These are phyloP conservation scores for Tricholoma saponaceum DNA, from an alignment of 768 basidiomycete species.

Conservation along the genomic window DNA sequence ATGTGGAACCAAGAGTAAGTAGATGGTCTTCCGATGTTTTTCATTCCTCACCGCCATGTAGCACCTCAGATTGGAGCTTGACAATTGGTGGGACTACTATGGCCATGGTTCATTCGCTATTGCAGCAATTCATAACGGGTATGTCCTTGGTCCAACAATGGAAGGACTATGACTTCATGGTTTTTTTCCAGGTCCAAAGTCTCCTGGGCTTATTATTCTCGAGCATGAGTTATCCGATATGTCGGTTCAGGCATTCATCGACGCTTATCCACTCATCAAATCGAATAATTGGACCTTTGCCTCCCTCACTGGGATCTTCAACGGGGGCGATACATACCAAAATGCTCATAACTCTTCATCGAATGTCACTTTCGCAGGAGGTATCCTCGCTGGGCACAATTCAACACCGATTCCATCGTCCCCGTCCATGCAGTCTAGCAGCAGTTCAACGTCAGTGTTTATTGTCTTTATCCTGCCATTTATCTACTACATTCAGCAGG, in stretches of 20 bases:
- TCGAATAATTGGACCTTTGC: slow-evolving; percentile 67
- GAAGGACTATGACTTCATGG: background rate
- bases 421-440: background rate
- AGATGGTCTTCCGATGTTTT: slow-evolving; percentile 1
- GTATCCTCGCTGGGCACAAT: slow-evolving; percentile 14
- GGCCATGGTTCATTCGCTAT: slow-evolving; percentile 39
- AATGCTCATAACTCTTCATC: slow-evolving; percentile 37
- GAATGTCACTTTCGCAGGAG: slow-evolving; percentile 22
- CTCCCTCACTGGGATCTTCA: slow-evolving; percentile 46
- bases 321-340: slow-evolving; percentile 38
- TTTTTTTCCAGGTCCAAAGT: slow-evolving; percentile 50
- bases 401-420: background rate
- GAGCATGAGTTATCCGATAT: slow-evolving; percentile 75
- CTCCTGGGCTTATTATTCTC: slow-evolving; percentile 75
- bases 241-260: slow-evolving; percentile 64
- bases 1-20: slow-evolving; percentile 88
- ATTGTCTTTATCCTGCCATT: background rate
- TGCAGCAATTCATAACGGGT: slow-evolving; percentile 59
- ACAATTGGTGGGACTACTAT: slow-evolving; percentile 38
- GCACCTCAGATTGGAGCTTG: slow-evolving; percentile 77
- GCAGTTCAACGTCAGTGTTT: background rate
- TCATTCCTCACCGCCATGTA: slow-evolving; percentile 19
- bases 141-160: slow-evolving; percentile 6
- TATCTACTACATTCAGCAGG: background rate
- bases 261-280: slow-evolving; percentile 58